Percentiles rank a stretch among this genome's conserved stretches.
phyloP scores from a whole-genome alignment of 305 asterid species.

The Fraxinus sp. region DNA sequence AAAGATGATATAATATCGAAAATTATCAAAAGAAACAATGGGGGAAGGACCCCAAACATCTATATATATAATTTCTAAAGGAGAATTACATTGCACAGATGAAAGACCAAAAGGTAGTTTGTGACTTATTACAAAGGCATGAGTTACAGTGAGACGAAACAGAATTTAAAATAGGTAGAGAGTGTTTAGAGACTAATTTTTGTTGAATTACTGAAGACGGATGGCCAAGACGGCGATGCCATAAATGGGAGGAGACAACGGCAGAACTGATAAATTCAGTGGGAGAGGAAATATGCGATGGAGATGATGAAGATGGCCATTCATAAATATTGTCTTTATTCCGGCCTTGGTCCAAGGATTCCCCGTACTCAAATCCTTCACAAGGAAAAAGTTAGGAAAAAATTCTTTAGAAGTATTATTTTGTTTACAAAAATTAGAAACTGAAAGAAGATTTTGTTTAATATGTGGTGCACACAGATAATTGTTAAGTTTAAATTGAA shows the following conservation, averaged over 20 bases:
- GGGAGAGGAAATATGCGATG: too few species aligned
- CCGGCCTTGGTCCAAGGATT: neutral
- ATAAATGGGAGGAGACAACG: neutral
- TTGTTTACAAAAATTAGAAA: too few species aligned
- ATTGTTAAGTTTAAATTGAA: too few species aligned
- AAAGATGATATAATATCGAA: neutral
- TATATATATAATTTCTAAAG: neutral
- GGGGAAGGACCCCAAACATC: neutral
- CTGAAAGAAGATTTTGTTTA: too few species aligned
- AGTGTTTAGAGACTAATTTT: neutral
- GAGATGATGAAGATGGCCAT: neutral
- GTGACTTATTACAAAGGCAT: neutral
- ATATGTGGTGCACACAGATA: too few species aligned
- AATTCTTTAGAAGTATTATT: too few species aligned
- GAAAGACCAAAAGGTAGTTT: neutral
- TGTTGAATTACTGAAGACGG: neutral
- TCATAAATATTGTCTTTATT: neutral
- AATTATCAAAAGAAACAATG: neutral
- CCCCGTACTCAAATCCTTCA: too few species aligned
- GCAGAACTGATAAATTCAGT: neutral
- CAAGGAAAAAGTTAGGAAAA: too few species aligned
- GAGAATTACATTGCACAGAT: neutral
- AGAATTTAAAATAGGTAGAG: neutral
- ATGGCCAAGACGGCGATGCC: neutral
- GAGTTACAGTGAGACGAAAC: neutral